phyloP scores from a whole-genome alignment of 768 basidiomycete species.

The Psilocybe sp. region DNA sequence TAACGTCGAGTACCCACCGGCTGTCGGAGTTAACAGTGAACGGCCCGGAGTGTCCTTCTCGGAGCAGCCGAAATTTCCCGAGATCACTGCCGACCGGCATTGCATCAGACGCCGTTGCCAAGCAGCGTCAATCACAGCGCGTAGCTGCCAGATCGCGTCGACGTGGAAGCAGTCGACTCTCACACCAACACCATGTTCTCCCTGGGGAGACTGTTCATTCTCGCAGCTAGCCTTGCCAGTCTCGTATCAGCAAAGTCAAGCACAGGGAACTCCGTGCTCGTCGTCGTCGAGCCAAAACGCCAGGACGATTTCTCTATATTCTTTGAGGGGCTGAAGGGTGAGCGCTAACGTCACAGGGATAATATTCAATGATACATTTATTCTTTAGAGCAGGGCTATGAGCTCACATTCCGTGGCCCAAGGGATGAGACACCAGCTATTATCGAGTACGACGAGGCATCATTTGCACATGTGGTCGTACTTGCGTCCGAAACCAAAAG shows the following conservation, averaged over 20 bases:
- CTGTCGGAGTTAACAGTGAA: slow-evolving; percentile 29
- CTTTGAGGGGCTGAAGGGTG: slow-evolving; percentile 77
- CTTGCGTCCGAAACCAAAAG: slow-evolving; percentile 86
- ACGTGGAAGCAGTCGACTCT: slow-evolving; percentile 25
- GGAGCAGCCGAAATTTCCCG: slow-evolving; percentile 17
- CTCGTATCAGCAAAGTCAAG: slow-evolving; percentile 64
- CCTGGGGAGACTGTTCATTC: slow-evolving; percentile 30
- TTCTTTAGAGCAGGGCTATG: slow-evolving; percentile 70
- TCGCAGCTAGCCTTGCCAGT: slow-evolving; percentile 27
- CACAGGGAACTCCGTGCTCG: slow-evolving; percentile 77
- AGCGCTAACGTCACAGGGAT: slow-evolving; percentile 1
- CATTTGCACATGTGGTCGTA: slow-evolving; percentile 84
- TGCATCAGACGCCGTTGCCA: slow-evolving; percentile 14
- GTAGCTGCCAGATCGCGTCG: slow-evolving; percentile 17
- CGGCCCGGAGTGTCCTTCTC: slow-evolving; percentile 9
- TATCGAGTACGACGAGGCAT: slow-evolving; percentile 66
- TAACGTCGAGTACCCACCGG: slow-evolving; percentile 19
- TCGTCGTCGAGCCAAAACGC: slow-evolving; percentile 75
- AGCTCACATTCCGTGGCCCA: slow-evolving; percentile 83
- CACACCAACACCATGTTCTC: slow-evolving; percentile 31
- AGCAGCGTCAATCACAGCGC: slow-evolving; percentile 20
- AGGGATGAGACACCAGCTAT: slow-evolving; percentile 69
- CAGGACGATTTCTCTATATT: slow-evolving; percentile 78
- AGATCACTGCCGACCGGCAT: slow-evolving; percentile 6
- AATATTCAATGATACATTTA: slow-evolving; percentile 2